A percentile compares a stretch with the other conserved stretches of the same genome.
Evolutionary conservation across 192 early-diverging fungal genomes (phyloP).

Genomic region (Coemansia sp.): DNA sequence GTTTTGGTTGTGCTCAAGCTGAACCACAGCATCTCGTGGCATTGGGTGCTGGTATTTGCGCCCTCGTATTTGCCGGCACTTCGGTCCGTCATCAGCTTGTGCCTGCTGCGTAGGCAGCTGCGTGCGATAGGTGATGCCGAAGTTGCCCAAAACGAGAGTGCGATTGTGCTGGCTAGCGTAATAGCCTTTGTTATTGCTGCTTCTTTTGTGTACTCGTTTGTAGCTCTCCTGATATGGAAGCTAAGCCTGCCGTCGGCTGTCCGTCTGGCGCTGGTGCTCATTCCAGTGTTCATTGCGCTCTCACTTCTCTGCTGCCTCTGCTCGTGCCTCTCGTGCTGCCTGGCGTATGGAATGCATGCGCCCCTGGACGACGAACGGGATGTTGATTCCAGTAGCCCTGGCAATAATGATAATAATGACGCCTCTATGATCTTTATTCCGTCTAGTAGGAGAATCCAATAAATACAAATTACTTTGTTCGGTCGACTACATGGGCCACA

Average conservation of each 20-base stretch:
- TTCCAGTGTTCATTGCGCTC: conserved; percentile 67
- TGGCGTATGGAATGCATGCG: conserved; percentile 42
- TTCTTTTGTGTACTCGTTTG: conserved; percentile 54
- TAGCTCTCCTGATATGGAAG: conserved; percentile 56
- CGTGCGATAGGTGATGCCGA: conserved; percentile 47
- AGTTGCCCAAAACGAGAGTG: conserved; percentile 29
- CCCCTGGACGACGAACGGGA: conserved; percentile 35
- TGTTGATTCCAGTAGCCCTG: not conserved
- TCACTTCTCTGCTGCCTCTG: conserved; percentile 41
- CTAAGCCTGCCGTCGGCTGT: conserved; percentile 52
- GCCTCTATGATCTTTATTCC: conserved; percentile 15
- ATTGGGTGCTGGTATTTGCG: conserved; percentile 69
- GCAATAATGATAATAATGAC: not conserved
- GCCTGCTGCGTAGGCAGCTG: conserved; percentile 42
- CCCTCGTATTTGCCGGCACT: conserved; percentile 65
- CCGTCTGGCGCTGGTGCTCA: conserved; percentile 59
- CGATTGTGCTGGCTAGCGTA: conserved; percentile 47
- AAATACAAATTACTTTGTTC: not conserved
- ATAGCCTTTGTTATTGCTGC: conserved; percentile 49
- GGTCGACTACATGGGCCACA: too few relatives aligned
- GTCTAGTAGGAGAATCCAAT: conserved; percentile 21
- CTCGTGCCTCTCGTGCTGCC: conserved; percentile 32
- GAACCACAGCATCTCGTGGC: conserved; percentile 55
- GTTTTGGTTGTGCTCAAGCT: conserved; percentile 69
- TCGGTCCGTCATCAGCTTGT: conserved; percentile 57